Conservation (phyloP, 345 rosid genomes). For the Melastoma malabathricum region DNA sequence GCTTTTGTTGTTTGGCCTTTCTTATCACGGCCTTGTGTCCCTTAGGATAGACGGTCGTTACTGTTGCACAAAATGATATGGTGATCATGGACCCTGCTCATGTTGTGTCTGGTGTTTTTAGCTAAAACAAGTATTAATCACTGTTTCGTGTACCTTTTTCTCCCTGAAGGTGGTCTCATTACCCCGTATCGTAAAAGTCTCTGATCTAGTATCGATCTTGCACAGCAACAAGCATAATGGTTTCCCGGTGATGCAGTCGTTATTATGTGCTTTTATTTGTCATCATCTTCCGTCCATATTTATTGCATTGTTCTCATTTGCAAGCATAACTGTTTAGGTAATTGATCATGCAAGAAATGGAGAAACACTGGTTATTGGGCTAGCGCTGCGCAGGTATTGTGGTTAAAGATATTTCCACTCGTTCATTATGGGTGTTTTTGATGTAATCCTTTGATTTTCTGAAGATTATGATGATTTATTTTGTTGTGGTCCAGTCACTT, state of each 20-base stretch:
- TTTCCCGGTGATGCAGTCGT: slow-evolving; percentile 43
- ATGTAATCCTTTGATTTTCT: no score
- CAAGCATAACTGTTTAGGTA: slow-evolving; percentile 30
- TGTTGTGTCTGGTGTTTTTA: not conserved
- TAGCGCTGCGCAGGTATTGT: slow-evolving; percentile 81
- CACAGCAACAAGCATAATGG: slow-evolving; percentile 83
- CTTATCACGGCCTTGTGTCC: no score
- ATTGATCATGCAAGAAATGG: slow-evolving; percentile 84
- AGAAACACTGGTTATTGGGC: slow-evolving; percentile 82
- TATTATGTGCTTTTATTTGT: slow-evolving; percentile 10
- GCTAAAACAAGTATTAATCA: not conserved
- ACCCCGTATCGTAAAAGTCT: slow-evolving; percentile 78
- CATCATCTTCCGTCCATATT: not conserved
- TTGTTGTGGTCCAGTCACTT: slow-evolving; percentile 54
- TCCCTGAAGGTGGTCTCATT: slow-evolving; percentile 63
- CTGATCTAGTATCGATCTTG: slow-evolving; percentile 72
- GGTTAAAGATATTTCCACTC: not conserved
- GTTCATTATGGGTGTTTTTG: no score
- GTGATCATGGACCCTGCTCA: no score
- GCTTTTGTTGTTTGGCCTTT: no score
- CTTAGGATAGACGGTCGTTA: no score
- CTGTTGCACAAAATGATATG: no score
- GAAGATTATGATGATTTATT: not conserved
- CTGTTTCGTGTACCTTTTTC: not conserved
- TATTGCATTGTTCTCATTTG: slow-evolving; percentile 2